Base-by-base conservation (phyloP, 2,329 filamentous ascomycete genomes). In the Scedosporium minutisporum region DNA sequence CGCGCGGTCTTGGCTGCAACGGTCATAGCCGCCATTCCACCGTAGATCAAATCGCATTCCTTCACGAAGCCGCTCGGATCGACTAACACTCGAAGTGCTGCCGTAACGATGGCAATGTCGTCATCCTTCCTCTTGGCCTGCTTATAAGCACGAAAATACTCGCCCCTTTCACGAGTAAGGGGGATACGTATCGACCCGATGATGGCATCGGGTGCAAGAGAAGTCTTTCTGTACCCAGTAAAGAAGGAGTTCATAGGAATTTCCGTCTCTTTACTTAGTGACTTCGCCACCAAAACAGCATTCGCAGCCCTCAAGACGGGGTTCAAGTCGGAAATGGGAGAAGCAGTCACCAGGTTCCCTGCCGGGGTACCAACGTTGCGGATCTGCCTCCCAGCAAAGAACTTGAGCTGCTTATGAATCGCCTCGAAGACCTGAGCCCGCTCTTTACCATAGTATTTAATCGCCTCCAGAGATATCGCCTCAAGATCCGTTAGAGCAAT, bases 111-210 rank as follows among this genome's bases (percentile, higher is more conserved):
- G 2, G 95, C 95, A 71, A 99, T 97, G 71, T 99, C 95, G 69
- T 99, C 95, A 69, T 99, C 95, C 72, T 97, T 97, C 67, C 95
- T 81, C 79, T 99, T 99, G 0, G 95, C 87, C 73, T 97, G 93
- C 75, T 99, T 99, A 76, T 97, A 97, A 1, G 93, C 88, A 53
- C 89, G 84, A 72, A 96, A 88, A 71, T 87, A 91, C 71, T 97
- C 95, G 3, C 90, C 88, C 69, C 88, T 89, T 61, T 86, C 82
- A 2, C 80, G 80, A 0, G 90, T 88, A 2, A 90, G 77, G 0
- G 95, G 95, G 55, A 99, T 91, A n/a, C 88, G 85, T 65, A 99
- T 87, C 51, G 88, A 88, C 1, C 91, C 87, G 64, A 99, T 93
- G 65, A 97, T 85, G 1, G 91, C 91, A 71, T 97, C 87, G 23